Percentiles rank a stretch among this genome's conserved stretches.
Conservation (phyloP, 2,329 filamentous ascomycete species). For the Coniochaeta sp. region DNA sequence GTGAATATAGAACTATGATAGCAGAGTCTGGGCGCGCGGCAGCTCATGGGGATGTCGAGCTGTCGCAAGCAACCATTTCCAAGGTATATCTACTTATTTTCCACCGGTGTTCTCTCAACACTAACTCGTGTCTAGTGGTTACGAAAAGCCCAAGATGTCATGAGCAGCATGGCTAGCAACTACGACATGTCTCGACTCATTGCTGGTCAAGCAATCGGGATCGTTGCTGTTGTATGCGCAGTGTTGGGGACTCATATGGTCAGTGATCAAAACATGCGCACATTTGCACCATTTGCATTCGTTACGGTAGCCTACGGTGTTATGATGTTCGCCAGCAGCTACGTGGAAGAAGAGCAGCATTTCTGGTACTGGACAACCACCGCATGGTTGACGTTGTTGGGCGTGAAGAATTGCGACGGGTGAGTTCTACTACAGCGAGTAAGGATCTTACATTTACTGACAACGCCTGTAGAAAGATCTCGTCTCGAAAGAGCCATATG, state of each 20-base stretch:
- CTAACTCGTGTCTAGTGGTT: constrained; percentile 47
- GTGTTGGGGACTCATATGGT: constrained; percentile 16
- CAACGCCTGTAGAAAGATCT: constrained; percentile 10
- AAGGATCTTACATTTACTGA: not conserved
- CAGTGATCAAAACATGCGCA: constrained; percentile 12
- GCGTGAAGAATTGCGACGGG: constrained; percentile 36
- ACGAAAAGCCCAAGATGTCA: constrained; percentile 62
- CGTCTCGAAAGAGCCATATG: constrained; percentile 17
- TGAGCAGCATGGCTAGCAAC: constrained; percentile 88
- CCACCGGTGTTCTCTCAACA: not conserved
- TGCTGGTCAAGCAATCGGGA: constrained; percentile 32
- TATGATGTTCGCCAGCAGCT: constrained; percentile 98
- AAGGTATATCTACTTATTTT: constrained; percentile 21
- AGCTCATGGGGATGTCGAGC: constrained; percentile 16
- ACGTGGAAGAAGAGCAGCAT: constrained; percentile 96
- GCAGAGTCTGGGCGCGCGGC: constrained; percentile 9
- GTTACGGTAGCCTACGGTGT: constrained; percentile 59
- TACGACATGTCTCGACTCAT: constrained; percentile 66
- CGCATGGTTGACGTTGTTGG: constrained; percentile 56
- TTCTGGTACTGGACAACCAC: constrained; percentile 94
- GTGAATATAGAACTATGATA: constrained; percentile 52
- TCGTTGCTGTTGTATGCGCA: constrained; percentile 29
- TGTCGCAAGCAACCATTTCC: constrained; percentile 35
- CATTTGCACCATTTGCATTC: constrained; percentile 35
- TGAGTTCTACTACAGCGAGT: constrained; percentile 10